Base-by-base conservation (phyloP, 1,284 basidiomycete species). In the Papiliotrema nemorosa region DNA sequence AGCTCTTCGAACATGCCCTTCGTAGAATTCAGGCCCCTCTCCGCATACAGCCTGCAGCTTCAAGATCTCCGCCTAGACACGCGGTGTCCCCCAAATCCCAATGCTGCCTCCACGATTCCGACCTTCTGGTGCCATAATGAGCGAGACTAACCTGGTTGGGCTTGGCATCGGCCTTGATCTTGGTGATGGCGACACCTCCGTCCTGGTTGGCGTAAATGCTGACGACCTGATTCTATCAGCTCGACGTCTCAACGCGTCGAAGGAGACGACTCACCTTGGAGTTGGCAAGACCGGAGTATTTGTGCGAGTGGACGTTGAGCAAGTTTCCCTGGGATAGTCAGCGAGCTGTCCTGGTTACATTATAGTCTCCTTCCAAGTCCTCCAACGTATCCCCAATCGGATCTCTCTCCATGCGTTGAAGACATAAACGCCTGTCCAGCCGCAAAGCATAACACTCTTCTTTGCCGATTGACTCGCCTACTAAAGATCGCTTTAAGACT, bases 211-310 rank as follows among this genome's bases (percentile, higher is more conserved):
- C 81, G 49, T 77, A 67, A 64, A 91, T 81, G 74, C 80, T 78
- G 73, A 91, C 80, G 48, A 82, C 82, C 86, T 88, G 58, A 14
- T 37, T 24, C 49, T 29, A 39, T 25, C 35, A 13, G 31, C 47
- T 42, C 41, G 37, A 5, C 18, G 7, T 20, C 21, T 29, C n/a
- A 35, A 20, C 38, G 29, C 39, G 14, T 25, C 26, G n/a, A n/a
- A n/a, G n/a, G n/a, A n/a, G 81, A 74, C 80, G 78, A 73, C 91
- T 80, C 47, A 82, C 87, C 84, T 89, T 90, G 63, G 78, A 58
- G 80, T 92, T 90, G 66, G 85, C 83, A 59, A 92, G 79, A 58
- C 89, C 89, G 55, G 90, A 92, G 80, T 82, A 91, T 74, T 91
- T 92, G 80, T 82, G 80, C 26, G 90, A 91, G 79, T 91, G 87